Base-by-base conservation (phyloP, 495 filamentous ascomycete species). In the Bombardia bombarda region DNA sequence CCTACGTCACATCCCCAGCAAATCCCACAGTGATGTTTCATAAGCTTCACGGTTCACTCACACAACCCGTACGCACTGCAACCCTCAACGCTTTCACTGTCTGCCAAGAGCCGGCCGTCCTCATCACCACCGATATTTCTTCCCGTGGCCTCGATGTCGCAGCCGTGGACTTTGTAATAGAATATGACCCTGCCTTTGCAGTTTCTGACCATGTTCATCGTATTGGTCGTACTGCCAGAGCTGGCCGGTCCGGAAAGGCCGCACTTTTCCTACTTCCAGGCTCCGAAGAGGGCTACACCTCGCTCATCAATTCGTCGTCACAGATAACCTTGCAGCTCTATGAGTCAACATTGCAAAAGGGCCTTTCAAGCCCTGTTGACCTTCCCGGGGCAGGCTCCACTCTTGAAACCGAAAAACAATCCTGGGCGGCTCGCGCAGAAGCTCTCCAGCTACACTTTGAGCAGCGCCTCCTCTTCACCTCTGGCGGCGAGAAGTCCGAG, bases 121-220 rank as follows among this genome's bases (percentile, higher is more conserved):
- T 98, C 41, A 74, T 98, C 53, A 94, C 87, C 56, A 97, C 92
- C 5, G 92, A 97, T 52, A 90, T 98, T 32, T 86, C 90, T 16
- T 90, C 92, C 16, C 86, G 92, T 41, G 92, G 92, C 55, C 77
- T 97, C 23, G 92, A 98, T 65, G 71, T 98, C 3, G 89, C 90
- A 1, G 90, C 94, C 33, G 84, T 97, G 30, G 92, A 98, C 53
- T 73, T 94, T 14, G 84, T 96, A 23, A 75, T 97, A 44, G 90
- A 98, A 58, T 96, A 92, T 60, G 92, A 96, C 56, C 89, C 92
- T 0, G 83, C 92, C 4, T 96, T 95, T 66, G 85, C 82, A 52
- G 75, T 83, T 3, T 82, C 89, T 39, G 92, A 98, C 50, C 92
- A 98, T 60, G 69, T 95, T 3, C 92, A 98, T 56, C 84, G 92